These are phyloP conservation scores for Pichia sp. DNA, from an alignment of 1,139 yeast species.

Conservation along the genomic window DNA sequence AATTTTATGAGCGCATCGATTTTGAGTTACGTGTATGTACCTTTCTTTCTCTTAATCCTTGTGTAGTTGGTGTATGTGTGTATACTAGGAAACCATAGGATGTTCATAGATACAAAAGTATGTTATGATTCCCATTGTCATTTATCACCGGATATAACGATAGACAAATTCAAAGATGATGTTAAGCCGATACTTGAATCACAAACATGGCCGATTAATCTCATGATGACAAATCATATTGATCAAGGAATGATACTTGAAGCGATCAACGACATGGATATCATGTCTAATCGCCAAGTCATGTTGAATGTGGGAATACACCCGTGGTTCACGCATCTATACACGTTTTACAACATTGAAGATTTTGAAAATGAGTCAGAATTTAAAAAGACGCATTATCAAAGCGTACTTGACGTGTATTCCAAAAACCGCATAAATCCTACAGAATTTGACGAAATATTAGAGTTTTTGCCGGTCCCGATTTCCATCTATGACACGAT, in stretches of 20 bases:
- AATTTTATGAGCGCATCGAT: too few relatives aligned
- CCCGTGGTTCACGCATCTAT: conserved; percentile 85
- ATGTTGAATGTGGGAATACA: conserved; percentile 79
- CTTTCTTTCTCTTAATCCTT: too few relatives aligned
- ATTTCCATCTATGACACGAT: conserved; percentile 42
- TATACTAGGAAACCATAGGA: not conserved
- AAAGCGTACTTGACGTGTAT: conserved; percentile 37
- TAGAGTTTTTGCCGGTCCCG: conserved; percentile 63
- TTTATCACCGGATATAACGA: conserved; percentile 34
- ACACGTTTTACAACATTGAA: conserved; percentile 34
- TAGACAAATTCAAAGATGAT: conserved; percentile 5
- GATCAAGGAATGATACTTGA: conserved; percentile 41
- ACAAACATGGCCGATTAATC: conserved; percentile 20
- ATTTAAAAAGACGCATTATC: conserved; percentile 53
- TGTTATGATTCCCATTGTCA: conserved; percentile 68
- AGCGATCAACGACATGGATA: conserved; percentile 18
- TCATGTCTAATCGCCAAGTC: conserved; percentile 32
- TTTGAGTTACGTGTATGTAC: too few relatives aligned
- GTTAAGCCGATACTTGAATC: conserved; percentile 1
- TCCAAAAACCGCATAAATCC: conserved; percentile 5
- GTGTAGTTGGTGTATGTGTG: too few relatives aligned
- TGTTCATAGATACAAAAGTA: not conserved
- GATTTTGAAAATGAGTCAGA: conserved; percentile 15
- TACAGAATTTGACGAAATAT: conserved; percentile 35
- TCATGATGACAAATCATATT: conserved; percentile 61